Base-by-base conservation (phyloP, 352 stramenopile genomes). In the Pythium scleroteichum region DNA sequence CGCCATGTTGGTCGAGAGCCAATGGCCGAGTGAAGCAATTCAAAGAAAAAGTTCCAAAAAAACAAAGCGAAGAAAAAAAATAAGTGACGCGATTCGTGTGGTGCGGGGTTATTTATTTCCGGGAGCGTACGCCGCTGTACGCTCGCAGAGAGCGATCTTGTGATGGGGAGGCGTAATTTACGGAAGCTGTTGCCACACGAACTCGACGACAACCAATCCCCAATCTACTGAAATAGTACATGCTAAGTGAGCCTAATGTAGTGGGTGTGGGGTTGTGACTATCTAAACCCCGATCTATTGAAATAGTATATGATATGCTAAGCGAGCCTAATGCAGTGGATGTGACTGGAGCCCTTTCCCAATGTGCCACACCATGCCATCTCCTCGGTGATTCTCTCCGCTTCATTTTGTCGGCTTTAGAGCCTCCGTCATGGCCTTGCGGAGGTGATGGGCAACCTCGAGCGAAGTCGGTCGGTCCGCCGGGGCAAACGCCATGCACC, bases 401-500 rank as follows among this genome's bases (percentile, higher is more conserved):
- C 29, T 35, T 35, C 29, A 35, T 35, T 35, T 10, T n/a, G 35
- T 39, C 46, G 54, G 50, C 17, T 20, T 29, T 7, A 64, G 35
- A 24, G 62, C 62, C 6, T 38, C 16, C 14, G 38, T 42, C 51
- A 71, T 63, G 26, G 75, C 78, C 41, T 85, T 82, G 1, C 78
- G 71, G 13, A 87, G 59, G 26, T 68, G 64, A 45, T 87, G 56
- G 0, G 78, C 78, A 4, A 80, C 73, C 10, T 73, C 71, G 1
- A 87, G 48, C 20, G 75, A 82, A 33, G 64, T 76, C 3, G 78
- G 78, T 0, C 78, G 71, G 8, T 64, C 53, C 0, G 53, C 55
- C 1, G 77, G 75, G 26, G 86, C 50, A 24, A 59, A 62, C 10
- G 62, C 56, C 40, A 91, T 68, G 32, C 79, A 91, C 12, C 81